These are phyloP conservation scores for Prunus kanzakura DNA, from an alignment of 306 rosid genomes.

Conservation along the genomic window DNA sequence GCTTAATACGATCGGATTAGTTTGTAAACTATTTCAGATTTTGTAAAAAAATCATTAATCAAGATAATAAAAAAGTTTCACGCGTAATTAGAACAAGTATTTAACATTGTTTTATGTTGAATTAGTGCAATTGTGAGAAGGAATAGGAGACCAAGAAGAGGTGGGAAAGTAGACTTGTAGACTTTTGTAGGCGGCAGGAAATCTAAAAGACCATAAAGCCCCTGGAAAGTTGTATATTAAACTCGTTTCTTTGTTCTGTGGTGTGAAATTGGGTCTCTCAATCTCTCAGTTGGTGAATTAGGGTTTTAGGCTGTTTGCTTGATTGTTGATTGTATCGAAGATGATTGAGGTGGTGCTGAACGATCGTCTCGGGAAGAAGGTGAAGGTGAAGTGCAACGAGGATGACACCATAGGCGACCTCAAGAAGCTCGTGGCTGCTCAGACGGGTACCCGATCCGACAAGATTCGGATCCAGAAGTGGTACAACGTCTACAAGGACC, in stretches of 20 bases:
- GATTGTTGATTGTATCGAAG: conserved; percentile 26
- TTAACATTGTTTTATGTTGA: no score
- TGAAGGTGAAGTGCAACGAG: conserved; percentile 83
- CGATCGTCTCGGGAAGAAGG: conserved; percentile 94
- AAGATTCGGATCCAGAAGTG: conserved; percentile 83
- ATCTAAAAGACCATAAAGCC: background rate
- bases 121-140: background rate
- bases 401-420: conserved; percentile 91
- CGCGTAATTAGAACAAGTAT: no score
- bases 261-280: background rate
- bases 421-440: conserved; percentile 94
- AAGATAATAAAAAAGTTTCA: no score
- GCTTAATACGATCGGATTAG: no score
- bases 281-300: no score
- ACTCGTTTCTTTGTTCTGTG: background rate
- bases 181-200: background rate
- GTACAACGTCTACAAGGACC: conserved; percentile 84
- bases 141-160: background rate
- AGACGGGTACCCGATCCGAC: conserved; percentile 80
- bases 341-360: conserved; percentile 93
- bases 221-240: background rate
- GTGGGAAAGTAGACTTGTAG: background rate
- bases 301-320: background rate
- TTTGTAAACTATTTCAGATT: no score
- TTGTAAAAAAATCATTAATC: no score